phyloP scores from a whole-genome alignment of 352 stramenopile species.

The Globisporangium lucens region DNA sequence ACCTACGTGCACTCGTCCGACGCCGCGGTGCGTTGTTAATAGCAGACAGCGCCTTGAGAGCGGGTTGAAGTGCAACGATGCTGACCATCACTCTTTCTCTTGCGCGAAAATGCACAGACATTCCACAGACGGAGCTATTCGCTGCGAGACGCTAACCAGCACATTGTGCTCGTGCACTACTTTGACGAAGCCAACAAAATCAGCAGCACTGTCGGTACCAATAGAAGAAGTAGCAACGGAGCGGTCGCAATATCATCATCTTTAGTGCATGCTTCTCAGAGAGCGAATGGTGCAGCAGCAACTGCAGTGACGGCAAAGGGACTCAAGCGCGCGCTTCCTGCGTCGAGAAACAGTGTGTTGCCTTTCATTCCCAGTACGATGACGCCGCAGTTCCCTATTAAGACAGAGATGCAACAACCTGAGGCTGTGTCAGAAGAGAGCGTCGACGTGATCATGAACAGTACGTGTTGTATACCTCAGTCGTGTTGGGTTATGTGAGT shows the following conservation, averaged over 20 bases:
- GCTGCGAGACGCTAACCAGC: constrained; percentile 59
- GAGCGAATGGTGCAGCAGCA: background rate
- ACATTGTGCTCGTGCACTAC: constrained; percentile 85
- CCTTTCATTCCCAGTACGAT: background rate
- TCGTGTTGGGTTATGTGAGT: no score
- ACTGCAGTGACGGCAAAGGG: constrained; percentile 19
- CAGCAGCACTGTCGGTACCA: background rate
- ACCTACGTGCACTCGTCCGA: constrained; percentile 84
- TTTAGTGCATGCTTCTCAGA: background rate
- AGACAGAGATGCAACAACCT: constrained; percentile 4
- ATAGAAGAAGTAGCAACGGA: background rate
- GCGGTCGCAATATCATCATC: background rate
- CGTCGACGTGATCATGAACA: constrained; percentile 56
- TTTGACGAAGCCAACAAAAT: constrained; percentile 76
- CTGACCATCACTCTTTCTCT: no score
- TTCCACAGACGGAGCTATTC: constrained; percentile 85
- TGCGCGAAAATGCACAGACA: constrained; percentile 29
- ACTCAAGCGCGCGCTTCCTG: constrained; percentile 34
- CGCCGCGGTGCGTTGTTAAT: constrained; percentile 35
- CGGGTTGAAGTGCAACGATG: no score
- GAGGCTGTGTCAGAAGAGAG: constrained; percentile 23
- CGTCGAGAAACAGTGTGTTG: background rate
- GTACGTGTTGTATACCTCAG: constrained; percentile 19
- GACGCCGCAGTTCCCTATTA: constrained; percentile 12
- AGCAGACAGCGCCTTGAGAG: no score